Evolutionary conservation across 192 early-diverging fungal species (phyloP).

Genomic region (Diversispora eburnea): DNA sequence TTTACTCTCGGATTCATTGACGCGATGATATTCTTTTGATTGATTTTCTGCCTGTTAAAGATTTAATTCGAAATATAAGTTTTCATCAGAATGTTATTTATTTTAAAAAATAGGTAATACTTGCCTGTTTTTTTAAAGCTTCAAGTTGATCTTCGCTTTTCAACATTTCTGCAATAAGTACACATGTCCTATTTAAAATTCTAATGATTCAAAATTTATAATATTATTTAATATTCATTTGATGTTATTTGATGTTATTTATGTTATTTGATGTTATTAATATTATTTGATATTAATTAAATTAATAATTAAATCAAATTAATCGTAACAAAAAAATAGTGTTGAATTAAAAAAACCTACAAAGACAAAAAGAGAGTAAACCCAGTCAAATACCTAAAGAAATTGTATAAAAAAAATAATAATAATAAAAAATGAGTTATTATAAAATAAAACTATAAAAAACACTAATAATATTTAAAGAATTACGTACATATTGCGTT

Average conservation of each 20-base stretch:
- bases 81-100: not conserved
- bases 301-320: not conserved
- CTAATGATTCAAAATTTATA: constrained; percentile 15
- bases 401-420: not conserved
- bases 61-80: not conserved
- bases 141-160: constrained; percentile 51
- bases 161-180: constrained; percentile 47
- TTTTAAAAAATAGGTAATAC: not conserved
- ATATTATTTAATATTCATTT: not conserved
- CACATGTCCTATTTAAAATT: constrained; percentile 56
- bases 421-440: not conserved
- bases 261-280: not conserved
- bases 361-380: constrained; percentile 53
- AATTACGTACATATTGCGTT: constrained; percentile 52
- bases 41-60: constrained; percentile 36
- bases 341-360: constrained; percentile 27
- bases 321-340: too few relatives aligned
- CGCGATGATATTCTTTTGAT: constrained; percentile 36
- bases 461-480: not conserved
- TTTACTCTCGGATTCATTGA: constrained; percentile 33
- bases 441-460: not conserved
- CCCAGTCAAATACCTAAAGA: constrained; percentile 53
- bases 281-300: not conserved
- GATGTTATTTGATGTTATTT: not conserved
- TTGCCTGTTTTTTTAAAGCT: constrained; percentile 39